Percentiles rank a stretch among this genome's conserved stretches.
Conservation (phyloP, 2,329 filamentous ascomycete genomes). For the Monilinia polystroma region DNA sequence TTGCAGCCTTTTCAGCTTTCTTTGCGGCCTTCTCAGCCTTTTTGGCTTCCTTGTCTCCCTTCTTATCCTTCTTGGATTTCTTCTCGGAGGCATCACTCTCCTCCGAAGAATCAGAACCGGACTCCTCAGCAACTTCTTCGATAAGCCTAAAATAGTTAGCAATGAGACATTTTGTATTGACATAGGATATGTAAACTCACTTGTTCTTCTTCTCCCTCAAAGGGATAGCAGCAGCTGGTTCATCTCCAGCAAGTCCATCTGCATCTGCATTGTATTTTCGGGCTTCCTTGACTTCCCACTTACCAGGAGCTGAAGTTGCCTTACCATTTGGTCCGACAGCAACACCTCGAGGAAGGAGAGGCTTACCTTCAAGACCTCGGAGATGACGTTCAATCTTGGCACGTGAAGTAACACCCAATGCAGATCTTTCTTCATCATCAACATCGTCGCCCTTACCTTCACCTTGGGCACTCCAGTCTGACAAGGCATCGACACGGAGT, state of each 20-base stretch:
- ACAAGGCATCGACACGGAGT: slow-evolving; percentile 86
- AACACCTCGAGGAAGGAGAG: slow-evolving; percentile 72
- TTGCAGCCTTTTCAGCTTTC: slow-evolving; percentile 41
- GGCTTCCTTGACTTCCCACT: slow-evolving; percentile 90
- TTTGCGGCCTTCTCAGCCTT: slow-evolving; percentile 28
- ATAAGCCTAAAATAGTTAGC: slow-evolving; percentile 32
- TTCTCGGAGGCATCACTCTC: slow-evolving; percentile 23
- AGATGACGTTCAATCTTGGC: slow-evolving; percentile 75
- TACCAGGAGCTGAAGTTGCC: slow-evolving; percentile 59
- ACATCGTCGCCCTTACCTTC: slow-evolving; percentile 61
- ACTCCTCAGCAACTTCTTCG: slow-evolving; percentile 41
- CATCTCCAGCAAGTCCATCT: slow-evolving; percentile 74
- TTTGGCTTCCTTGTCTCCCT: slow-evolving; percentile 42
- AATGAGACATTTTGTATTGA: slow-evolving; percentile 26
- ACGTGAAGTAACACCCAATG: slow-evolving; percentile 71
- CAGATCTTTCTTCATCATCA: slow-evolving; percentile 85
- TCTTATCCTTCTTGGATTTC: slow-evolving; percentile 43
- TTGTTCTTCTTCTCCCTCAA: slow-evolving; percentile 53
- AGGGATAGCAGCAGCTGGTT: slow-evolving; percentile 49
- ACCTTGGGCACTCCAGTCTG: slow-evolving; percentile 69
- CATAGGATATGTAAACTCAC: slow-evolving; percentile 33
- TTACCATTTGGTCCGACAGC: slow-evolving; percentile 73
- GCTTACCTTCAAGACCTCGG: slow-evolving; percentile 83
- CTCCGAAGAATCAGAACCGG: slow-evolving; percentile 20
- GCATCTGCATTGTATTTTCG: slow-evolving; percentile 94